Base-by-base conservation (phyloP, 2,329 filamentous ascomycete species). In the Fusarium oxysporum region DNA sequence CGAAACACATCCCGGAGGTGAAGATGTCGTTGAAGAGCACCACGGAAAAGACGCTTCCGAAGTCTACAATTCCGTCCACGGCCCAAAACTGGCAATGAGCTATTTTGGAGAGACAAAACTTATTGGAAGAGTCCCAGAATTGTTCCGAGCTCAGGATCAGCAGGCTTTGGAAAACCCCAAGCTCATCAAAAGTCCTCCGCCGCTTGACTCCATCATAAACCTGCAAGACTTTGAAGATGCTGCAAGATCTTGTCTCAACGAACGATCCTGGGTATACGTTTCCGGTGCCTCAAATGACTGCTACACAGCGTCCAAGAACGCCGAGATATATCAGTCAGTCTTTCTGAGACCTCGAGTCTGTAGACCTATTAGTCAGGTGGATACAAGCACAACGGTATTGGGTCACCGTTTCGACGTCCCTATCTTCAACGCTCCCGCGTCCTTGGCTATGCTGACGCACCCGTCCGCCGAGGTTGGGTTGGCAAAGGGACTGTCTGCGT, bases 121-220 rank as follows among this genome's bases (percentile, higher is more conserved):
- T 2, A 11, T n/a, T 4, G 25, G 25, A n/a, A 47, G 19, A 30
- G 8, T 16, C 25, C 44, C 25, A 5, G 25, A 11, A 11, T 10
- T 47, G 25, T 6, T 4, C 10, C 9, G 19, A 30, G 19, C 25
- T 16, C 19, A 7, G 6, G 0, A 14, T 7, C 40, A 43, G 40
- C 8, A 16, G 44, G 14, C 25, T n/a, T 47, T 16, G 6, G 9
- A 11, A n/a, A 47, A n/a, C 3, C 19, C 25, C 4, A 47, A 47
- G 9, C 9, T 30, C 1, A 4, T 47, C 3, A 47, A 30, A 16
- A 3, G 9, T 30, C 25, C 10, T 0, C 25, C 44, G 3, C 9
- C 6, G 0, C 44, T 47, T 8, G 8, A 47, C 0, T 47, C 12
- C 8, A n/a, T 30, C 25, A 30, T 47, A 9, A 47, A 11, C 19